These are phyloP conservation scores for Lachnellula hyalina DNA, from an alignment of 2,329 filamentous ascomycete genomes.

Conservation along the genomic window DNA sequence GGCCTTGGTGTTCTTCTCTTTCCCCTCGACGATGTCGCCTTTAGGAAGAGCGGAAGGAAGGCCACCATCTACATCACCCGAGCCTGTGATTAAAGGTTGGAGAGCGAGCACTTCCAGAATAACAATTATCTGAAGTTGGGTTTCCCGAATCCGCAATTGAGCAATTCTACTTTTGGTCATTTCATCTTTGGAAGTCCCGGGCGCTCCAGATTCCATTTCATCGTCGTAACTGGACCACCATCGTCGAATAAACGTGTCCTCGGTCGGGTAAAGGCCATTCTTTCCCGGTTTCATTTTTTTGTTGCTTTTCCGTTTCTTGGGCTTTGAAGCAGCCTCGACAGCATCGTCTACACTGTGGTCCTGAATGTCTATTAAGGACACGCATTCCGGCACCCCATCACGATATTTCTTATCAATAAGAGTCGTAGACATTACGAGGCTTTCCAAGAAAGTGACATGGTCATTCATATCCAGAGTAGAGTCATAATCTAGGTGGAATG, in stretches of 20 bases:
- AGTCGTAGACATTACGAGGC: conserved; percentile 59
- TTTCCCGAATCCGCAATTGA: conserved; percentile 67
- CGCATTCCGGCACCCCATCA: conserved; percentile 60
- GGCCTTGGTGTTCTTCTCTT: conserved; percentile 24
- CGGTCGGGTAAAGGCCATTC: conserved; percentile 61
- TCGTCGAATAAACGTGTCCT: conserved; percentile 57
- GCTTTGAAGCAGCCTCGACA: conserved; percentile 36
- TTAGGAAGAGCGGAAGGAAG: conserved; percentile 29
- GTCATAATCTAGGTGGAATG: conserved; percentile 60
- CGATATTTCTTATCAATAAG: conserved; percentile 75
- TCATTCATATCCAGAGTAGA: conserved; percentile 56
- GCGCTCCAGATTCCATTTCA: conserved; percentile 41
- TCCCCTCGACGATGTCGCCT: conserved; percentile 12
- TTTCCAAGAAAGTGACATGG: conserved; percentile 63
- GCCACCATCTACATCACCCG: conserved; percentile 27
- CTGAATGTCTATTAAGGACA: conserved; percentile 52
- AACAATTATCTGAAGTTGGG: conserved; percentile 73
- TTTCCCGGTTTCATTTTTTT: conserved; percentile 64
- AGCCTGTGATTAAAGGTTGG: conserved; percentile 46
- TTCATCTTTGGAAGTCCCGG: conserved; percentile 44
- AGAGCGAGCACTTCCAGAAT: conserved; percentile 72
- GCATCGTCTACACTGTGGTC: conserved; percentile 44
- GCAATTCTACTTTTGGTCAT: conserved; percentile 56
- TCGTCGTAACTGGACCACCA: conserved; percentile 67
- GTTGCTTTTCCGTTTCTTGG: conserved; percentile 46